Evolutionary conservation across 1,284 basidiomycete species (phyloP), one percentile per base, ranked within the genome.

Genomic region (Ganoderma lucidum): DNA sequence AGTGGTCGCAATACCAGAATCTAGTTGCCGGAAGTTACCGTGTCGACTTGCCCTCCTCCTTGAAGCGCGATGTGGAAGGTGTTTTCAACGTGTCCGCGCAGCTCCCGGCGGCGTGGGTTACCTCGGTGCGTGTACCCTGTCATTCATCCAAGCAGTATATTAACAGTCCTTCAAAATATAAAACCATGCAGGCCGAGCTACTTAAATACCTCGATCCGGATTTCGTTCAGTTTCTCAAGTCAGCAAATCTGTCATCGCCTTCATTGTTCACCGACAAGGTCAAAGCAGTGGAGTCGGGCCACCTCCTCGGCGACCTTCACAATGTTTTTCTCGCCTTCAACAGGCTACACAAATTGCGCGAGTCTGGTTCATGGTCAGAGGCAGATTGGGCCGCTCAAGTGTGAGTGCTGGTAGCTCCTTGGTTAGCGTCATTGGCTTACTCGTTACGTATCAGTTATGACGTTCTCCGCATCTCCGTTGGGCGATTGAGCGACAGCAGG

Each of bases 311-410:
- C 8, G 83, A 84, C 37, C 73, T 87, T 28, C 77, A 78, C 37
- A 75, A 70, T 5, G 83, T 88, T 6, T 84, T 81, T 65, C 74
- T 77, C 2, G 85, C 86, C 3, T 88, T 85, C 84, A 79, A 81
- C 37, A 80, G 81, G 42, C 79, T 88, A 3, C 74, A 76, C 8
- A 78, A 75, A 68, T 85, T 88, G 85, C 80, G 78, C 30, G 76
- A 76, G 8, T 82, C 83, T 3, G 81, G 81, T 28, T 84, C 80
- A 70, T 86, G 83, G 79, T 87, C 85, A 2, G 88, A 89, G 73
- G 85, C 85, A 0, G 87, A 88, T 70, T 88, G 83, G 69, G 85
- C 83, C n/a, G 81, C 83, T 15, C 86, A 86, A 67, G 86, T 89
- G 85, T 88, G 75, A 68, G 85, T 76, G 56, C 65, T 32, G 44